These are phyloP conservation scores for Protomyces macrosporus DNA, from an alignment of 1,139 yeast genomes.

Conservation along the genomic window DNA sequence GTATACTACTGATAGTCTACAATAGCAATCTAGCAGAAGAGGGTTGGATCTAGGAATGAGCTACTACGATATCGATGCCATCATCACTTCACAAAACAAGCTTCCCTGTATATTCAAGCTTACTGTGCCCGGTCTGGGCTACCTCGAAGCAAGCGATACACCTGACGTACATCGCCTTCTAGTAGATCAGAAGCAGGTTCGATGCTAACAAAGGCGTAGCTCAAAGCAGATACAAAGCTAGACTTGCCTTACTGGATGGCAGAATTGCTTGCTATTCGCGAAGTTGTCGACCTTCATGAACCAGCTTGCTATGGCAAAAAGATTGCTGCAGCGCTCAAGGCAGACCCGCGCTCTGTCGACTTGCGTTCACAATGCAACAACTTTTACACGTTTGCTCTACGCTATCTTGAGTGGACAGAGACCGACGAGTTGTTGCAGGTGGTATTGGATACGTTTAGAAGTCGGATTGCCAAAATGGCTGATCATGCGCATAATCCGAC, in stretches of 20 bases:
- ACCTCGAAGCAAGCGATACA: slow-evolving; percentile 24
- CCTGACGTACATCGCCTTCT: background rate
- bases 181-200: background rate
- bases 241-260: slow-evolving; percentile 92
- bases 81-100: slow-evolving; percentile 27
- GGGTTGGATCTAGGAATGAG: background rate
- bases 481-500: slow-evolving; percentile 60
- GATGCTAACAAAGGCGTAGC: slow-evolving; percentile 34
- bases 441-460: slow-evolving; percentile 46
- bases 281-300: slow-evolving; percentile 42
- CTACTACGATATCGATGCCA: slow-evolving; percentile 27
- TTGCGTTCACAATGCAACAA: slow-evolving; percentile 61
- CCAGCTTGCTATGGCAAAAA: slow-evolving; percentile 45
- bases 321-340: slow-evolving; percentile 74
- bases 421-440: slow-evolving; percentile 25
- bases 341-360: slow-evolving; percentile 65
- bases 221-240: slow-evolving; percentile 59
- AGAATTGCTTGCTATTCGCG: slow-evolving; percentile 54
- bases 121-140: slow-evolving; percentile 29
- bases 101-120: slow-evolving; percentile 29
- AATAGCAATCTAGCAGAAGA: no score
- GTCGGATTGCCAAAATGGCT: slow-evolving; percentile 63
- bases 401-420: slow-evolving; percentile 9
- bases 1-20: no score
- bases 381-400: slow-evolving; percentile 52